Evolutionary conservation across 108 stramenopile genomes (phyloP).

Genomic region (Cylindrotheca fusiformis): DNA sequence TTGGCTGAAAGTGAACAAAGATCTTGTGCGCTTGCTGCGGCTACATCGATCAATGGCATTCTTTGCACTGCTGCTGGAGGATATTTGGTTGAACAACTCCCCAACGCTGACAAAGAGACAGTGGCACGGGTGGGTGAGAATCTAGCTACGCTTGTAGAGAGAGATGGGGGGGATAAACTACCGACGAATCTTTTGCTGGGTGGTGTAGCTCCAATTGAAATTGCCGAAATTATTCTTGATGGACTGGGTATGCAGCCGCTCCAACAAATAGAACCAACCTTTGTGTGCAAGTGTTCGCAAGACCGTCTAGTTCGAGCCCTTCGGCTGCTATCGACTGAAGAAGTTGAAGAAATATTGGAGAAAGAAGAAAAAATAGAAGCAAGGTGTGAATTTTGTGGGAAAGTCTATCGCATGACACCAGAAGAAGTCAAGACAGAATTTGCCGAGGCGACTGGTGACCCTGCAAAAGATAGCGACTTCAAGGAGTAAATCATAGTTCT

Average conservation of each 20-base stretch:
- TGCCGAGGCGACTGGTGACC: constrained; percentile 62
- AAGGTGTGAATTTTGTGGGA: constrained; percentile 85
- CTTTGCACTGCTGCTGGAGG: constrained; percentile 85
- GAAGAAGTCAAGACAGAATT: constrained; percentile 67
- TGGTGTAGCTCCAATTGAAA: constrained; percentile 74
- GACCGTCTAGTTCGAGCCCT: constrained; percentile 74
- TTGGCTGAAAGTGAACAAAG: constrained; percentile 86
- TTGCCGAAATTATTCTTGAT: constrained; percentile 69
- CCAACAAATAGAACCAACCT: constrained; percentile 57
- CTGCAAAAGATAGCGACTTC: constrained; percentile 57
- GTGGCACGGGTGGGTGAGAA: constrained; percentile 60
- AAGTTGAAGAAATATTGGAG: constrained; percentile 73
- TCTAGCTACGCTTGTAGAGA: constrained; percentile 62
- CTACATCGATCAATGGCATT: constrained; percentile 66
- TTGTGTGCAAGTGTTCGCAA: constrained; percentile 66
- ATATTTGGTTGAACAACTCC: constrained; percentile 84
- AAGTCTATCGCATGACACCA: constrained; percentile 65
- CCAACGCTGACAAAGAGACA: constrained; percentile 55
- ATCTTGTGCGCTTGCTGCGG: constrained; percentile 83
- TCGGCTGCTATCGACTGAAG: constrained; percentile 67
- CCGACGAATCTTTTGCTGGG: constrained; percentile 66
- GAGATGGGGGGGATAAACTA: constrained; percentile 66
- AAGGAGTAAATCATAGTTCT: constrained; percentile 1
- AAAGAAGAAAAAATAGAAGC: constrained; percentile 78
- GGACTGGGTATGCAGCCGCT: constrained; percentile 77